Evolutionary conservation across 495 filamentous ascomycete genomes (phyloP).

Genomic region (Trichoderma gamsii): DNA sequence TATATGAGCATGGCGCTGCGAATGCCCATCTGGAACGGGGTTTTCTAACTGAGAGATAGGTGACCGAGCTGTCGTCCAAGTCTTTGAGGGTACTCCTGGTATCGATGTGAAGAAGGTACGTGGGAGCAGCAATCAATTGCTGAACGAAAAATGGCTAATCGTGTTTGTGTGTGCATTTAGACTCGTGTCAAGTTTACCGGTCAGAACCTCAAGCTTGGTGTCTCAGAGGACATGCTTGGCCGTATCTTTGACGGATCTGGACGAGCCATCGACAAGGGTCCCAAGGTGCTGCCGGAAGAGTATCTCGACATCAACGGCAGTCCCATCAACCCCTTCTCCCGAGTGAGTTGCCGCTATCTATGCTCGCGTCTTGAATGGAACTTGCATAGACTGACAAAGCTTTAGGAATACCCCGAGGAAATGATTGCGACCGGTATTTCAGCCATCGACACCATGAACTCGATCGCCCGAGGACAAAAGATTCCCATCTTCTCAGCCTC

Average conservation of each 20-base stretch:
- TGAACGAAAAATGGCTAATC: background rate
- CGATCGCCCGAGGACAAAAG: conserved; percentile 98
- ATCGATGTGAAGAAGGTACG: conserved; percentile 96
- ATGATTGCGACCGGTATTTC: conserved; percentile 99
- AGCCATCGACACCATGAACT: conserved; percentile 99
- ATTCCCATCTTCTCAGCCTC: conserved; percentile 99
- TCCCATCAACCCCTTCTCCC: conserved; percentile 96
- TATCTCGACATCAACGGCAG: conserved; percentile 98
- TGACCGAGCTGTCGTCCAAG: conserved; percentile 88
- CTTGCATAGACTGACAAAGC: conserved; percentile 17
- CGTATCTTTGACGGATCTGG: conserved; percentile 98
- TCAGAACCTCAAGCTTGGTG: conserved; percentile 93
- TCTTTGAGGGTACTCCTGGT: conserved; percentile 95
- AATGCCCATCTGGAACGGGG: background rate
- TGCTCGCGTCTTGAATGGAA: background rate
- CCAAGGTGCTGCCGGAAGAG: conserved; percentile 95
- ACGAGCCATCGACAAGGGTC: conserved; percentile 95
- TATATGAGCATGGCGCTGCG: conserved; percentile 4
- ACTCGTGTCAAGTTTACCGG: conserved; percentile 97
- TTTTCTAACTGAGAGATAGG: conserved; percentile 42
- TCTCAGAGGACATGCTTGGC: conserved; percentile 98
- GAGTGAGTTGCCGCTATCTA: conserved; percentile 49
- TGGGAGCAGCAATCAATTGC: conserved; percentile 11
- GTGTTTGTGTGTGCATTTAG: conserved; percentile 36
- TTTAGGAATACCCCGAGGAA: conserved; percentile 92